Conservation (phyloP, 108 stramenopile species). For the Pseudonitzschia multiseries region DNA sequence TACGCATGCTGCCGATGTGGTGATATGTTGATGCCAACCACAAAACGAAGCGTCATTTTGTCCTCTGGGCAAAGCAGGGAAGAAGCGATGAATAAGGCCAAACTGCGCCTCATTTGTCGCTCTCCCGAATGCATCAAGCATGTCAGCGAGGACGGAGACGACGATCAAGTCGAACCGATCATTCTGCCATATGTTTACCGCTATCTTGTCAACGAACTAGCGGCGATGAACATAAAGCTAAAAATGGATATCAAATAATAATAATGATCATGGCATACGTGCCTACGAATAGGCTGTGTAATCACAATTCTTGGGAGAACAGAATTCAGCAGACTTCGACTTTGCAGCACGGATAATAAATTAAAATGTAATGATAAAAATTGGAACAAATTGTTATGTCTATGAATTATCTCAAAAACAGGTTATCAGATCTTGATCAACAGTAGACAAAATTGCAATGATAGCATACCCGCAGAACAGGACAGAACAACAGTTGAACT, state of each 20-base stretch:
- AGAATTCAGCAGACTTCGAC: neutral
- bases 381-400: too few relatives aligned
- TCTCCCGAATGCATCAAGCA: slow-evolving; percentile 67
- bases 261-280: neutral
- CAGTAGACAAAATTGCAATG: too few relatives aligned
- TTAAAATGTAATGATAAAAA: neutral
- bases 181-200: slow-evolving; percentile 97
- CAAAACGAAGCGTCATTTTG: slow-evolving; percentile 73
- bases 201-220: slow-evolving; percentile 97
- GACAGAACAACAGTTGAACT: too few relatives aligned
- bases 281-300: neutral
- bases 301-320: neutral
- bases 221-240: slow-evolving; percentile 97
- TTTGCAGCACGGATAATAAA: neutral
- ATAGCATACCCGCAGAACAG: too few relatives aligned
- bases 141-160: slow-evolving; percentile 60
- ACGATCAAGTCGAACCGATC: slow-evolving; percentile 84
- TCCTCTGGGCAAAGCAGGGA: slow-evolving; percentile 72
- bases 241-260: slow-evolving; percentile 69
- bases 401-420: too few relatives aligned
- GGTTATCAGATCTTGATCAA: too few relatives aligned
- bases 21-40: slow-evolving; percentile 81
- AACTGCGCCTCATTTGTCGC: slow-evolving; percentile 77
- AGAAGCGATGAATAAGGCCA: slow-evolving; percentile 69
- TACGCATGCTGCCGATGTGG: slow-evolving; percentile 93